Evolutionary conservation across 2,329 filamentous ascomycete genomes (phyloP).

Genomic region (Blastomyces silverae): DNA sequence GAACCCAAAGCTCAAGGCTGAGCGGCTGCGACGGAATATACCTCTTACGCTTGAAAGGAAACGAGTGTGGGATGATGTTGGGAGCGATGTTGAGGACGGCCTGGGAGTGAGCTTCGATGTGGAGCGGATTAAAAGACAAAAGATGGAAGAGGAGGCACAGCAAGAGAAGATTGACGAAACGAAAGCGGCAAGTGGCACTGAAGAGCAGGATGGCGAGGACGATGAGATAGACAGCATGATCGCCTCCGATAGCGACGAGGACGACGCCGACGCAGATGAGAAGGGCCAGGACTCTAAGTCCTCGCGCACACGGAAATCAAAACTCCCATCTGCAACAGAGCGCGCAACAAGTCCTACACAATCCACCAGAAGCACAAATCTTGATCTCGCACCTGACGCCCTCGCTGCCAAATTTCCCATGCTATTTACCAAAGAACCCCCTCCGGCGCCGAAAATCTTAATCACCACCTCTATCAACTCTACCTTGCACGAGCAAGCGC

Average conservation of each 20-base stretch:
- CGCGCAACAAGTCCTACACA: conserved; percentile 51
- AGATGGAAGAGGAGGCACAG: conserved; percentile 38
- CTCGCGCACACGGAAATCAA: conserved; percentile 32
- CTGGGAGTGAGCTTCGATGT: conserved; percentile 45
- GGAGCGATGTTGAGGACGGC: conserved; percentile 44
- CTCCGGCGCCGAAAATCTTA: conserved; percentile 70
- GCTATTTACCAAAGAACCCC: conserved; percentile 49
- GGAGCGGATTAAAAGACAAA: conserved; percentile 44
- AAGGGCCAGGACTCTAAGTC: conserved; percentile 25
- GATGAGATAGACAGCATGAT: conserved; percentile 72
- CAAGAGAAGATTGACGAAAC: background rate
- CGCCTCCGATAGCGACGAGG: conserved; percentile 49
- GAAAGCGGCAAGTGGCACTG: conserved; percentile 32
- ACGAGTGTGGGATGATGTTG: conserved; percentile 78
- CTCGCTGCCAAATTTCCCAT: conserved; percentile 55
- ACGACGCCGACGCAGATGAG: conserved; percentile 42
- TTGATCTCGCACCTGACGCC: conserved; percentile 55
- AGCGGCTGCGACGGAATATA: conserved; percentile 69
- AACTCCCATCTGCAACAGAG: conserved; percentile 37
- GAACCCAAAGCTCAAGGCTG: conserved; percentile 66
- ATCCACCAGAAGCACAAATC: conserved; percentile 53
- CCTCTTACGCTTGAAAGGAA: conserved; percentile 79
- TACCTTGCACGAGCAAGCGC: conserved; percentile 74
- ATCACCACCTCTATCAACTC: conserved; percentile 88
- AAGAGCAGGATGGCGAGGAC: conserved; percentile 37